These are phyloP conservation scores for Themeda triandra DNA, from an alignment of 176 grass and related monocot genomes.

Conservation along the genomic window DNA sequence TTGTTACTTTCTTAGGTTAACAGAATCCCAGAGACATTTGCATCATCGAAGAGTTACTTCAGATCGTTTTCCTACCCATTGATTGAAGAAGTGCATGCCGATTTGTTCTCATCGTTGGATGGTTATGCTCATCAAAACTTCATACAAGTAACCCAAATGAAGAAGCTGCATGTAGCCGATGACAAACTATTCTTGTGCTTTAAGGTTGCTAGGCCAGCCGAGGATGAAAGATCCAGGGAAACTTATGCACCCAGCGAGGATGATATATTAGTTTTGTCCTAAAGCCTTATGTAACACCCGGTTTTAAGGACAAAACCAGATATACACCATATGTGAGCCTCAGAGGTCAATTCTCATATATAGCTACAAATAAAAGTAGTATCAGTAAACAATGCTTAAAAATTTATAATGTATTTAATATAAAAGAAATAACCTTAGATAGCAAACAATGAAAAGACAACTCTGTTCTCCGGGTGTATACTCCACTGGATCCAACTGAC, in stretches of 20 bases:
- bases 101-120: conserved; percentile 42
- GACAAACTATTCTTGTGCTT: conserved; percentile 4
- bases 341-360: too few relatives aligned
- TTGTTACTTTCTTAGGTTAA: neutral
- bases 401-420: too few relatives aligned
- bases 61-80: neutral
- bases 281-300: too few relatives aligned
- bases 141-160: conserved; percentile 19
- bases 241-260: conserved; percentile 32
- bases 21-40: conserved; percentile 14
- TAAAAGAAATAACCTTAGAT: too few relatives aligned
- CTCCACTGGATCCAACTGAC: too few relatives aligned
- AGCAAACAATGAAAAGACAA: too few relatives aligned
- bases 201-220: neutral
- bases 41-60: neutral
- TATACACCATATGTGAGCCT: too few relatives aligned
- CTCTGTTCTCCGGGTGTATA: too few relatives aligned
- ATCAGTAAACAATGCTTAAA: too few relatives aligned
- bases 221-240: neutral
- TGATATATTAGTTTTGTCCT: conserved; percentile 47
- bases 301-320: too few relatives aligned
- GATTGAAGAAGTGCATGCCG: conserved; percentile 51
- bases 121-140: conserved; percentile 18
- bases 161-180: neutral
- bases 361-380: too few relatives aligned